phyloP scores from a whole-genome alignment of 2,329 filamentous ascomycete genomes.

The Xylaria sp. region DNA sequence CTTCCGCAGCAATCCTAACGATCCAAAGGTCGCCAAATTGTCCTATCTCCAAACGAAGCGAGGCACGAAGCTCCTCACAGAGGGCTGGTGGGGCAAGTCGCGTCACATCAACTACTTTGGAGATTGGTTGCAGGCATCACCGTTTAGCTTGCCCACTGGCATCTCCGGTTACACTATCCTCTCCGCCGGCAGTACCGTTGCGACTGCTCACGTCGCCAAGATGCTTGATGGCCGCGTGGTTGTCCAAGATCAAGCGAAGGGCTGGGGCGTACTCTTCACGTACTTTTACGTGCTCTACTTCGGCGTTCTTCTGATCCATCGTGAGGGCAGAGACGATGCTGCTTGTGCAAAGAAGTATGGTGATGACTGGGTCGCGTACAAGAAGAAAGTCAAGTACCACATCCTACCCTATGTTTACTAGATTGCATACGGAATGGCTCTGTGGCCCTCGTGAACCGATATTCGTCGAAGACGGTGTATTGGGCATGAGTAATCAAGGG shows the following conservation, averaged over 20 bases:
- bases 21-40: slow-evolving; percentile 81
- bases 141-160: slow-evolving; percentile 88
- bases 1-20: slow-evolving; percentile 90
- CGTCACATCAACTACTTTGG: slow-evolving; percentile 97
- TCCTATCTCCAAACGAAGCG: slow-evolving; percentile 86
- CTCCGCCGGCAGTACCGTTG: slow-evolving; percentile 61
- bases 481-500: not conserved
- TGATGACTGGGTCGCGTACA: slow-evolving; percentile 91
- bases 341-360: slow-evolving; percentile 94
- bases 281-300: slow-evolving; percentile 98
- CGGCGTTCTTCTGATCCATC: slow-evolving; percentile 85
- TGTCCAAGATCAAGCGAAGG: slow-evolving; percentile 76
- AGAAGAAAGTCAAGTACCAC: slow-evolving; percentile 80
- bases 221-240: slow-evolving; percentile 73
- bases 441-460: not conserved
- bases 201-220: slow-evolving; percentile 62
- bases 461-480: not conserved
- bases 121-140: slow-evolving; percentile 94
- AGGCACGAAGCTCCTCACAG: slow-evolving; percentile 74
- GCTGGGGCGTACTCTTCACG: slow-evolving; percentile 87
- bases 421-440: not conserved
- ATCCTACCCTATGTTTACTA: slow-evolving; percentile 90
- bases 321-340: slow-evolving; percentile 87
- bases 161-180: slow-evolving; percentile 80
- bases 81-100: slow-evolving; percentile 52